Percentiles rank a stretch among this genome's conserved stretches.
These are phyloP conservation scores for Nicotiana attenuata DNA, from an alignment of 257 asterid genomes.

Conservation along the genomic window DNA sequence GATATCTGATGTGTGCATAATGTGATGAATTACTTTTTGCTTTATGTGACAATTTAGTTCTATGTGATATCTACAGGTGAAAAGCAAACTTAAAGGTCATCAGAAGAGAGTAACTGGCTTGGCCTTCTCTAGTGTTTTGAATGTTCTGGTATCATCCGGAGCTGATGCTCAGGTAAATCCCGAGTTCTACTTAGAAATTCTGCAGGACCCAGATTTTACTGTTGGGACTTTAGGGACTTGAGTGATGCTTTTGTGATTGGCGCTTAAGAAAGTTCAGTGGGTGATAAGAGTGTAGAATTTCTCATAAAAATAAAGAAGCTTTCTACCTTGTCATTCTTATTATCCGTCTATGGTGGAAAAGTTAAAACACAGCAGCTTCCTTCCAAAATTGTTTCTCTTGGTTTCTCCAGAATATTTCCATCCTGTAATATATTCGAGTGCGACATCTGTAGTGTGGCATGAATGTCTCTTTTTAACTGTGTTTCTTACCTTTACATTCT, in stretches of 20 bases:
- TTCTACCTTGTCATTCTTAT: not conserved
- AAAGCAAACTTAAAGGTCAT: slow-evolving; percentile 55
- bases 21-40: not conserved
- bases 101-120: slow-evolving; percentile 65
- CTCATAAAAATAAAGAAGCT: not conserved
- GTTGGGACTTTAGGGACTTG: not conserved
- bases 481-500: slow-evolving; percentile 7
- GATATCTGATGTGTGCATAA: not conserved
- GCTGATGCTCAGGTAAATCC: slow-evolving; percentile 68
- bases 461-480: slow-evolving; percentile 4
- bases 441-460: not conserved
- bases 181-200: not conserved
- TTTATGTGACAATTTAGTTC: not conserved
- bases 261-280: slow-evolving; percentile 1
- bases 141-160: slow-evolving; percentile 57
- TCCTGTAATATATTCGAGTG: not conserved
- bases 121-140: slow-evolving; percentile 55
- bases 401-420: not conserved
- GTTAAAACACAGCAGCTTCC: not conserved
- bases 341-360: not conserved
- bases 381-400: not conserved
- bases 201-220: not conserved
- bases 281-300: not conserved
- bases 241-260: not conserved
- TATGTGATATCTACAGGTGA: slow-evolving; percentile 32